These are phyloP conservation scores for Podaxis sp. DNA, from an alignment of 768 basidiomycete genomes.

Conservation along the genomic window DNA sequence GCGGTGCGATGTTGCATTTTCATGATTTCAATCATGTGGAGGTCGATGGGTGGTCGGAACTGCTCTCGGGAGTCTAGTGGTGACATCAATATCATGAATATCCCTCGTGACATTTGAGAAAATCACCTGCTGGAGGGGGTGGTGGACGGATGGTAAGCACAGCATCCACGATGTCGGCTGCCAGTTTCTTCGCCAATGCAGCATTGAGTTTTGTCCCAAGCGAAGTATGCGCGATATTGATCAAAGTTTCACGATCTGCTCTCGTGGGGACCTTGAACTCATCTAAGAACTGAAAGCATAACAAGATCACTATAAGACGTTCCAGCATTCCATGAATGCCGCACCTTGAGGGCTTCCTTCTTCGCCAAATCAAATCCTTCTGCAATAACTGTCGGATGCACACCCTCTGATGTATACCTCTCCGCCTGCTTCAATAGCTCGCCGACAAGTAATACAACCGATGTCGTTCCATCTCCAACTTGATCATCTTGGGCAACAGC, in stretches of 20 bases:
- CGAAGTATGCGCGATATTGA: constrained; percentile 93
- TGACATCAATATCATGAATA: constrained; percentile 6
- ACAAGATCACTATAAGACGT: background rate
- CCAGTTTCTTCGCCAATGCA: constrained; percentile 78
- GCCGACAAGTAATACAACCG: constrained; percentile 92
- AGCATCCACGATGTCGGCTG: constrained; percentile 93
- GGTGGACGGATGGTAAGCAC: constrained; percentile 82
- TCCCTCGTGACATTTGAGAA: constrained; percentile 10
- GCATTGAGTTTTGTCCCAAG: constrained; percentile 89
- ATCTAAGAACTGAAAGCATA: constrained; percentile 75
- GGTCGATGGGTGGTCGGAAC: constrained; percentile 87
- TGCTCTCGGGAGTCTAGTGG: constrained; percentile 54
- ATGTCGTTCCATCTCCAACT: constrained; percentile 98
- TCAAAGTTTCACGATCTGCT: constrained; percentile 85
- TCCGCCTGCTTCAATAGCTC: constrained; percentile 96
- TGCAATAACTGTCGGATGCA: constrained; percentile 93
- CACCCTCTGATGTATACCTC: constrained; percentile 96
- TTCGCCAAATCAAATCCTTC: constrained; percentile 97
- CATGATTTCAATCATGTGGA: constrained; percentile 99
- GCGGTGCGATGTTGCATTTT: constrained; percentile 99
- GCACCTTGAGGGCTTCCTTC: constrained; percentile 85
- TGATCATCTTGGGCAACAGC: constrained; percentile 99
- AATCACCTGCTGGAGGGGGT: constrained; percentile 52
- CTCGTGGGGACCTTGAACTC: constrained; percentile 74
- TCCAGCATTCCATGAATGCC: constrained; percentile 21